Conservation (phyloP, 768 basidiomycete species). For the Boletus patriciae region DNA sequence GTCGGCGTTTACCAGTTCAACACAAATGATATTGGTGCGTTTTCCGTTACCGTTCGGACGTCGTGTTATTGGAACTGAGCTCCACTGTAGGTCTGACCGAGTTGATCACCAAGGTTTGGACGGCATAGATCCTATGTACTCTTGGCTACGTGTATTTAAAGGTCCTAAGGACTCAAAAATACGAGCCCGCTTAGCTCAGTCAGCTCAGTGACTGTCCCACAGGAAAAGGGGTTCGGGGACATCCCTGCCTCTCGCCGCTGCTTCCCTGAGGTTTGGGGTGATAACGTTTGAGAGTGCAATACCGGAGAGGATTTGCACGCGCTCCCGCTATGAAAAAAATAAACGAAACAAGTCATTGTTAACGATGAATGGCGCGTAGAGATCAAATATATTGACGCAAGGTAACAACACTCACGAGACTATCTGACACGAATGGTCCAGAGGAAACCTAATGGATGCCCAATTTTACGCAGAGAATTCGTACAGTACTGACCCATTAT, state of each 20-base stretch:
- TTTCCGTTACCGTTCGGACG: neutral
- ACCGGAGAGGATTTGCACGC: slow-evolving; percentile 20
- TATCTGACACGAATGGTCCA: slow-evolving; percentile 14
- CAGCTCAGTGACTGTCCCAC: neutral
- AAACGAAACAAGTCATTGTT: neutral
- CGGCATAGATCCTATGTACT: slow-evolving; percentile 48
- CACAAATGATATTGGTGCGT: slow-evolving; percentile 94
- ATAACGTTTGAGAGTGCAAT: slow-evolving; percentile 31
- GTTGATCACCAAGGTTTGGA: slow-evolving; percentile 80
- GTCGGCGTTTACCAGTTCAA: slow-evolving; percentile 98
- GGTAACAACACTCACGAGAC: neutral
- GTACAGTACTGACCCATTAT: slow-evolving; percentile 23
- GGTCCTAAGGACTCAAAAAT: neutral
- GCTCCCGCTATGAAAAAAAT: slow-evolving; percentile 6
- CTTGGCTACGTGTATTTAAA: neutral
- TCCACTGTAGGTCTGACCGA: slow-evolving; percentile 71
- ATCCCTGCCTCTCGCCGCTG: neutral
- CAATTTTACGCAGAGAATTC: slow-evolving; percentile 12
- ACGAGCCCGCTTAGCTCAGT: slow-evolving; percentile 11
- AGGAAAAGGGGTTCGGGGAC: neutral
- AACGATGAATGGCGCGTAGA: neutral
- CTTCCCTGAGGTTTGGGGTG: slow-evolving; percentile 23
- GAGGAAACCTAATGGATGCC: slow-evolving; percentile 26
- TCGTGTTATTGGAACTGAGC: slow-evolving; percentile 1
- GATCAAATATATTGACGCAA: slow-evolving; percentile 2